These are phyloP conservation scores for Pilatotrama ljubarskyi DNA, from an alignment of 768 basidiomycete genomes.

Conservation along the genomic window DNA sequence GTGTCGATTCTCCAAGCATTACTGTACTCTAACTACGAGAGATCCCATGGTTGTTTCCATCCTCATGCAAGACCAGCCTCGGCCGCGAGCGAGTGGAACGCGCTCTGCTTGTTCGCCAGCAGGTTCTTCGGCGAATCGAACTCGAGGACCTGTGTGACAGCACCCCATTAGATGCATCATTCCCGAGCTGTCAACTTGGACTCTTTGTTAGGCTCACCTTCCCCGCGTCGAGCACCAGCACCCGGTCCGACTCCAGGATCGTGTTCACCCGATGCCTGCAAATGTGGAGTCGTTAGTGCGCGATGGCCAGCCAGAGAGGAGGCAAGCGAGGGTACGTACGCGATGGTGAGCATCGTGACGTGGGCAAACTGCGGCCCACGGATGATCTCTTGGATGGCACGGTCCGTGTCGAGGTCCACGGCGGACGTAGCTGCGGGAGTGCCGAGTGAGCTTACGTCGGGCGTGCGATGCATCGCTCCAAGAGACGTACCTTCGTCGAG, in stretches of 20 bases:
- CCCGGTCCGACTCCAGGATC: slow-evolving; percentile 76
- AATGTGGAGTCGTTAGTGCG: not conserved
- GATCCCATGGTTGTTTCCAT: not conserved
- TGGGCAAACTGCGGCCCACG: slow-evolving; percentile 73
- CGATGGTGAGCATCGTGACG: slow-evolving; percentile 86
- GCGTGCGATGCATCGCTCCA: not conserved
- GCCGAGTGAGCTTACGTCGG: slow-evolving; percentile 8
- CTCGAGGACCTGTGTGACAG: slow-evolving; percentile 59
- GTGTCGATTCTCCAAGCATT: no score
- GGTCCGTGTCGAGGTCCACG: slow-evolving; percentile 89
- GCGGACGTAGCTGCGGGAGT: slow-evolving; percentile 70
- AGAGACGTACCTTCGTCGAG: slow-evolving; percentile 77
- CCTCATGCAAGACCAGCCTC: slow-evolving; percentile 52
- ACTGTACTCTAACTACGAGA: no score
- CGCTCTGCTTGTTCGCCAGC: slow-evolving; percentile 54
- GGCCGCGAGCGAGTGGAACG: slow-evolving; percentile 62
- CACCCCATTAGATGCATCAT: slow-evolving; percentile 14
- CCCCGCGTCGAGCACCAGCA: slow-evolving; percentile 84
- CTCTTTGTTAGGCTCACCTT: slow-evolving; percentile 39
- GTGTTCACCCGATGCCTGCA: slow-evolving; percentile 78
- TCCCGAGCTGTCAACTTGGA: not conserved
- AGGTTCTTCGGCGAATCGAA: slow-evolving; percentile 70
- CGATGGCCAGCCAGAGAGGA: not conserved
- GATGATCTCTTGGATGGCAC: slow-evolving; percentile 85
- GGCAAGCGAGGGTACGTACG: slow-evolving; percentile 46